phyloP scores from a whole-genome alignment of 345 rosid genomes.

The Punica granatum region DNA sequence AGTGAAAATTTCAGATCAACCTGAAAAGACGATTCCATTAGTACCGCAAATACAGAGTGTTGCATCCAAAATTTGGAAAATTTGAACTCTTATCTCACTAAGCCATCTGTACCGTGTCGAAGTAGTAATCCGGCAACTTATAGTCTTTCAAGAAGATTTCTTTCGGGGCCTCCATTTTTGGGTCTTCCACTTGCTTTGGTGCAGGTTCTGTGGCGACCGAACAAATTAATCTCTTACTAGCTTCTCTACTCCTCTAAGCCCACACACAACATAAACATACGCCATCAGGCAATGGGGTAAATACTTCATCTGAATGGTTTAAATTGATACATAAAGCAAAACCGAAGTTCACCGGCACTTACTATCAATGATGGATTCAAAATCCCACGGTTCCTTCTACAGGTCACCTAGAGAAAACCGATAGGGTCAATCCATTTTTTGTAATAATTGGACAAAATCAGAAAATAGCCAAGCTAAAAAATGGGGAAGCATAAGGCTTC shows the following conservation, averaged over 20 bases:
- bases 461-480: not conserved
- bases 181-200: slow-evolving; percentile 53
- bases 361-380: slow-evolving; percentile 38
- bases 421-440: not conserved
- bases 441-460: not conserved
- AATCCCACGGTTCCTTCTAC: slow-evolving; percentile 29
- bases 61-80: not conserved
- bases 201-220: slow-evolving; percentile 62
- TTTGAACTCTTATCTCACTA: not conserved
- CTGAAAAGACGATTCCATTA: slow-evolving; percentile 28
- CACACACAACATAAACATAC: slow-evolving; percentile 13
- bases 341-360: slow-evolving; percentile 12
- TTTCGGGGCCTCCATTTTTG: slow-evolving; percentile 76
- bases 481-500: not conserved
- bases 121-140: slow-evolving; percentile 84
- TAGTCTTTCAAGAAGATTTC: slow-evolving; percentile 94
- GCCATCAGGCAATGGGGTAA: slow-evolving; percentile 2
- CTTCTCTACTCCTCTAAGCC: slow-evolving; percentile 48
- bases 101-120: slow-evolving; percentile 53
- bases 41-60: not conserved
- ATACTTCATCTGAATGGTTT: not conserved
- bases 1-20: slow-evolving; percentile 74
- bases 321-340: not conserved
- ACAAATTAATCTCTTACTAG: slow-evolving; percentile 52
- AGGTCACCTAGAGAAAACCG: slow-evolving; percentile 30